These are phyloP conservation scores for Aureobasidium sp. DNA, from an alignment of 2,329 filamentous ascomycete species.

Conservation along the genomic window DNA sequence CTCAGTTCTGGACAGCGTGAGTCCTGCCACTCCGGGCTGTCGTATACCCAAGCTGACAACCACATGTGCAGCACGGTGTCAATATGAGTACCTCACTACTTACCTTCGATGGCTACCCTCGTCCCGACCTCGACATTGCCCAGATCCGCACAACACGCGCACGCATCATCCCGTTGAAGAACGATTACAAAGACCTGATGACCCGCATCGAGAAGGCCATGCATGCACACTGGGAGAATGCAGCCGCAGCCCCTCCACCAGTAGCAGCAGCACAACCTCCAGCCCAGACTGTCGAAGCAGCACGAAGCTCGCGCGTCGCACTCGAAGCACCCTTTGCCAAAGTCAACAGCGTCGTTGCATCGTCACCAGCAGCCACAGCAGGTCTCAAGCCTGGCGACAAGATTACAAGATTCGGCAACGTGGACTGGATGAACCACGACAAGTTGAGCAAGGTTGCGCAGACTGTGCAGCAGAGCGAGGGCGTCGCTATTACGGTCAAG, in stretches of 20 bases:
- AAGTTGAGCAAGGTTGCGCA: constrained; percentile 78
- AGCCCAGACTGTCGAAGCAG: constrained; percentile 15
- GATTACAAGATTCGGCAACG: constrained; percentile 76
- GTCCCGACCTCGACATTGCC: constrained; percentile 88
- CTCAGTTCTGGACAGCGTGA: constrained; percentile 71
- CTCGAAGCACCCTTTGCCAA: constrained; percentile 69
- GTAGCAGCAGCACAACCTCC: constrained; percentile 18
- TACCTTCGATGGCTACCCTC: constrained; percentile 84
- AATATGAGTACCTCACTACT: constrained; percentile 84
- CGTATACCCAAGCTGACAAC: no score
- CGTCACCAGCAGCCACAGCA: constrained; percentile 74
- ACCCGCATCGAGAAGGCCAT: constrained; percentile 69
- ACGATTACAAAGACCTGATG: constrained; percentile 92
- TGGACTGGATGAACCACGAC: constrained; percentile 79
- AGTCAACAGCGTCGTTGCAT: constrained; percentile 71
- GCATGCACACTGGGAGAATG: constrained; percentile 80
- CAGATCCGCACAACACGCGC: constrained; percentile 93
- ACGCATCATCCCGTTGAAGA: constrained; percentile 79
- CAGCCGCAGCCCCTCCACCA: constrained; percentile 28
- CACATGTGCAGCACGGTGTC: constrained; percentile 29
- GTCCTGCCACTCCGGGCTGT: not conserved
- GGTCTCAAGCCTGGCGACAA: constrained; percentile 74
- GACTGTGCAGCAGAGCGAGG: constrained; percentile 81
- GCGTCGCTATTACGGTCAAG: constrained; percentile 61
- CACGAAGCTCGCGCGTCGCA: constrained; percentile 24